Conservation (phyloP, 495 filamentous ascomycete species). For the Sordaria brevicollis region DNA sequence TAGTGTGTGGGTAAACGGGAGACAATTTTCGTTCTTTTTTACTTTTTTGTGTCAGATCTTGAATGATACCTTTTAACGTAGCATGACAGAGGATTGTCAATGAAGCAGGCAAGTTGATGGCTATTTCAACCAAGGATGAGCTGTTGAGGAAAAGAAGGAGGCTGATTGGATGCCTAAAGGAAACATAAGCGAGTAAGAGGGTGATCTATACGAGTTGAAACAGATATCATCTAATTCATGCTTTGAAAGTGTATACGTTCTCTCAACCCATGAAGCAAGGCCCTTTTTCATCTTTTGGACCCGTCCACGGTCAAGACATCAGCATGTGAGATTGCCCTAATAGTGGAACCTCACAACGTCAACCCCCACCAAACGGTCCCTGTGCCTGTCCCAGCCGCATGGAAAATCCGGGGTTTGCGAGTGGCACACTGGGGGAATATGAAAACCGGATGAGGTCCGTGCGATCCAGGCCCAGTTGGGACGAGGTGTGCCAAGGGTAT, state of each 20-base stretch:
- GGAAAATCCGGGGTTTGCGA: background rate
- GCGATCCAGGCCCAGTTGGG: background rate
- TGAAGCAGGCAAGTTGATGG: background rate
- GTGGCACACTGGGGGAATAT: background rate
- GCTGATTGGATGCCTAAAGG: background rate
- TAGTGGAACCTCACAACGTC: background rate
- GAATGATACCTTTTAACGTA: constrained; percentile 28
- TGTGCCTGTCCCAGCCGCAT: background rate
- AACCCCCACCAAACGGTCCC: background rate
- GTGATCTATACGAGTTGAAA: background rate
- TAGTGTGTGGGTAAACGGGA: background rate
- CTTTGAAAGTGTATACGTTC: background rate
- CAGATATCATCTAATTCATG: background rate
- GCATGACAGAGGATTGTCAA: background rate
- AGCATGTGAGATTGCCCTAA: background rate
- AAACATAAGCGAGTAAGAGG: background rate
- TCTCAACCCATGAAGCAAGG: background rate
- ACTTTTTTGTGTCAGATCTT: constrained; percentile 20
- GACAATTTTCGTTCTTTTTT: constrained; percentile 12
- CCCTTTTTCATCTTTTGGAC: background rate
- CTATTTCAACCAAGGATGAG: background rate
- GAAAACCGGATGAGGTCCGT: background rate
- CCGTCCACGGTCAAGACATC: background rate
- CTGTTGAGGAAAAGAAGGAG: background rate
- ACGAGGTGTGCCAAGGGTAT: background rate